A percentile compares a stretch with the other conserved stretches of the same genome.
Evolutionary conservation across 345 rosid species (phyloP).

Genomic region (Aquilaria yunnanensis): DNA sequence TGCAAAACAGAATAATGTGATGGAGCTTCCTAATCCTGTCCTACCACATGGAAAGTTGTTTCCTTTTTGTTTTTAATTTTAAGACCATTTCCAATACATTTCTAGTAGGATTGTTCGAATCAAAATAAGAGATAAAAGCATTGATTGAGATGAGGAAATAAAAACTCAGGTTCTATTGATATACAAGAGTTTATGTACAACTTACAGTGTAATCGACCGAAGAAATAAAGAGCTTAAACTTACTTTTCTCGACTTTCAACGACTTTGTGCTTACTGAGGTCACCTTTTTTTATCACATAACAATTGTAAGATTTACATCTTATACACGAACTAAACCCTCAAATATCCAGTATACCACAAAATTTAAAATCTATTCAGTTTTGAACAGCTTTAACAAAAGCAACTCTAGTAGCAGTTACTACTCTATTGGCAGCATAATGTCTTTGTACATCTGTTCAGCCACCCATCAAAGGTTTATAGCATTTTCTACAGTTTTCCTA

Average conservation of each 20-base stretch:
- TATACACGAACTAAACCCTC: constrained; percentile 12
- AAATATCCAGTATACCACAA: constrained; percentile 33
- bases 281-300: constrained; percentile 18
- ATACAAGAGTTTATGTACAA: constrained; percentile 36
- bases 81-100: too few species aligned
- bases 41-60: not conserved
- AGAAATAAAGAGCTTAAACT: constrained; percentile 12
- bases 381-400: constrained; percentile 59
- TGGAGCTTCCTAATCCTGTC: constrained; percentile 8
- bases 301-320: constrained; percentile 22
- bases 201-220: constrained; percentile 22
- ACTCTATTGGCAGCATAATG: constrained; percentile 73
- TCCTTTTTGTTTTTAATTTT: too few species aligned
- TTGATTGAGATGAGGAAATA: not conserved
- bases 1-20: constrained; percentile 10
- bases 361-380: constrained; percentile 54
- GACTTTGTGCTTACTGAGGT: constrained; percentile 34
- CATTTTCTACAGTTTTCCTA: constrained; percentile 64
- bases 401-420: constrained; percentile 93
- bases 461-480: constrained; percentile 46
- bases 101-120: too few species aligned
- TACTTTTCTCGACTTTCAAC: constrained; percentile 34
- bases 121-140: not conserved
- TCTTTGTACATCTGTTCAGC: constrained; percentile 76
- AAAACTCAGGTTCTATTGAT: constrained; percentile 25